A percentile compares a stretch with the other conserved stretches of the same genome.
These are phyloP conservation scores for Toxicodendron radicans DNA, from an alignment of 345 rosid species.

Conservation along the genomic window DNA sequence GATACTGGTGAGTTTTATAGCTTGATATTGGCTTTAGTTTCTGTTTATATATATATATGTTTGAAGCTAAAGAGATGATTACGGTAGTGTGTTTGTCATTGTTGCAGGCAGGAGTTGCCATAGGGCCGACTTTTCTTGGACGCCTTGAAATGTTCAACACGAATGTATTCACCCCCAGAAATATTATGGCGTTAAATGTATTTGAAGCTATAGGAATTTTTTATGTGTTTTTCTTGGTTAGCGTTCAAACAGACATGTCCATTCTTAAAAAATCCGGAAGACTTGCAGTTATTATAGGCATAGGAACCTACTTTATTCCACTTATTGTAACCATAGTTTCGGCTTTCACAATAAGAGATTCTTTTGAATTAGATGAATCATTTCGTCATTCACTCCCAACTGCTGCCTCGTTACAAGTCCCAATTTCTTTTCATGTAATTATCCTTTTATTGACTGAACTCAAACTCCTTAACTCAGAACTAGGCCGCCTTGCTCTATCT, in stretches of 20 bases:
- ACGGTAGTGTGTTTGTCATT: background rate
- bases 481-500: slow-evolving; percentile 48
- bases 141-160: slow-evolving; percentile 19
- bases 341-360: slow-evolving; percentile 19
- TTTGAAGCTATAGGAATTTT: slow-evolving; percentile 34
- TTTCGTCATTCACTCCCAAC: background rate
- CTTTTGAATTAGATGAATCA: background rate
- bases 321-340: background rate
- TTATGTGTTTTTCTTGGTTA: slow-evolving; percentile 34
- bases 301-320: slow-evolving; percentile 33
- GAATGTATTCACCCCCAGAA: slow-evolving; percentile 23
- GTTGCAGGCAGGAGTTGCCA: slow-evolving; percentile 41
- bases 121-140: slow-evolving; percentile 43
- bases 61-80: too few relatives aligned
- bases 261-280: slow-evolving; percentile 37
- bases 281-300: slow-evolving; percentile 36
- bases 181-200: slow-evolving; percentile 24
- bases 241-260: slow-evolving; percentile 35
- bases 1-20: slow-evolving; percentile 28
- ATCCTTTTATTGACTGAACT: slow-evolving; percentile 37
- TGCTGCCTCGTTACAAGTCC: slow-evolving; percentile 15
- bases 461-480: slow-evolving; percentile 46
- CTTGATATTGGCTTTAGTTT: too few relatives aligned
- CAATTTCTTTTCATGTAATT: slow-evolving; percentile 38
- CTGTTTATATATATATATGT: background rate